Evolutionary conservation across 2,329 filamentous ascomycete genomes (phyloP).

Genomic region (Verticillium albo-atrum): DNA sequence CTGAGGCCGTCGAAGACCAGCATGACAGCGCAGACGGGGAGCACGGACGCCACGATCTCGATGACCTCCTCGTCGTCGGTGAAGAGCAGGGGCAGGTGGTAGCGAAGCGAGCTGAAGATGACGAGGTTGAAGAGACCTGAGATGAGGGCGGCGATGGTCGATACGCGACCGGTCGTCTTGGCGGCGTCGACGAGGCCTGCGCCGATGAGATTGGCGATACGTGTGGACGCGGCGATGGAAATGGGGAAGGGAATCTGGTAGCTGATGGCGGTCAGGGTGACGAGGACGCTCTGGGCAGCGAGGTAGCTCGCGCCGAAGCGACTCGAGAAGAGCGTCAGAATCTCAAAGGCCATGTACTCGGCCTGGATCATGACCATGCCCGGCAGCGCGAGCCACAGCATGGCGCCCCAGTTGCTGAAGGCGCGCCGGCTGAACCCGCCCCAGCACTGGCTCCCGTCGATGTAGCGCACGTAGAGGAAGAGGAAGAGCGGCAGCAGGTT

Average conservation of each 20-base stretch:
- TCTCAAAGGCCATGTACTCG: slow-evolving; percentile 90
- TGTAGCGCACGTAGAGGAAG: slow-evolving; percentile 70
- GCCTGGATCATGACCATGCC: slow-evolving; percentile 93
- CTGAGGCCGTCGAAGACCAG: slow-evolving; percentile 84
- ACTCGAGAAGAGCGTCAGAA: slow-evolving; percentile 77
- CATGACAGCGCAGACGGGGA: slow-evolving; percentile 82
- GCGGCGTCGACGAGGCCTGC: slow-evolving; percentile 78
- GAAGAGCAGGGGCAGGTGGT: slow-evolving; percentile 72
- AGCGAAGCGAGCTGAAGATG: slow-evolving; percentile 63
- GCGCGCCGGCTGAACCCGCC: slow-evolving; percentile 70
- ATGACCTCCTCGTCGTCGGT: slow-evolving; percentile 70
- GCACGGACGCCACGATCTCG: slow-evolving; percentile 59
- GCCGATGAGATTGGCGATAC: slow-evolving; percentile 88
- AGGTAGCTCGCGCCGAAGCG: slow-evolving; percentile 76
- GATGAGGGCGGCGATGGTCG: slow-evolving; percentile 59
- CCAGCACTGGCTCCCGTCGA: slow-evolving; percentile 77
- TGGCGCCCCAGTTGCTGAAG: slow-evolving; percentile 72
- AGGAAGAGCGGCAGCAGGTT: slow-evolving; percentile 73
- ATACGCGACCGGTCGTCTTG: slow-evolving; percentile 73
- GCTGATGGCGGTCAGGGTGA: slow-evolving; percentile 71
- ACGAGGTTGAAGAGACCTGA: slow-evolving; percentile 78
- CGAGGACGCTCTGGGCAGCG: slow-evolving; percentile 82
- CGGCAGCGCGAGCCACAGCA: slow-evolving; percentile 83
- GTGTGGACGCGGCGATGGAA: slow-evolving; percentile 81
- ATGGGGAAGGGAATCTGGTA: slow-evolving; percentile 93